These are phyloP conservation scores for Biscogniauxia marginata DNA, from an alignment of 2,329 filamentous ascomycete genomes.

Conservation along the genomic window DNA sequence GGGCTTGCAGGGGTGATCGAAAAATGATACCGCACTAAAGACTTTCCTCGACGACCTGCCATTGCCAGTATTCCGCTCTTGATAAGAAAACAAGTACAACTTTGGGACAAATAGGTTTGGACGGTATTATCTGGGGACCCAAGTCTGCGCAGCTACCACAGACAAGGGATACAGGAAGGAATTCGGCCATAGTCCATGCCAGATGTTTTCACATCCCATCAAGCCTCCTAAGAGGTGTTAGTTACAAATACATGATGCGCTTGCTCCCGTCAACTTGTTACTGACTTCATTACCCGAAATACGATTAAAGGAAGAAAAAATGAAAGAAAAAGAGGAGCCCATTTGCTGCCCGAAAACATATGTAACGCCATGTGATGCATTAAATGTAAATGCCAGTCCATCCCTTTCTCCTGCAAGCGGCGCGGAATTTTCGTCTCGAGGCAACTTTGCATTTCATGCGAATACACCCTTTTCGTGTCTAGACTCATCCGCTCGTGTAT, in stretches of 20 bases:
- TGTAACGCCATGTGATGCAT: constrained; percentile 23
- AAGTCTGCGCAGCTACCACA: not conserved
- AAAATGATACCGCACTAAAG: constrained; percentile 9
- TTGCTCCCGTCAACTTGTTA: not conserved
- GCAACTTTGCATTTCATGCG: not conserved
- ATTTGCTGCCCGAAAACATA: constrained; percentile 4
- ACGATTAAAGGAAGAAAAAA: not conserved
- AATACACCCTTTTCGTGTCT: constrained; percentile 6
- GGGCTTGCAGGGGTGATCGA: constrained; percentile 10
- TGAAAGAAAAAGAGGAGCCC: not conserved
- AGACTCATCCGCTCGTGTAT: not conserved
- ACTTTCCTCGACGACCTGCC: constrained; percentile 5
- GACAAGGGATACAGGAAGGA: not conserved
- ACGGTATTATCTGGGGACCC: not conserved
- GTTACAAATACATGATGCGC: not conserved
- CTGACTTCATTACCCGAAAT: not conserved
- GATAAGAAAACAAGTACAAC: constrained; percentile 4
- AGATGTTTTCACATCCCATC: not conserved
- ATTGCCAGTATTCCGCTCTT: constrained; percentile 11
- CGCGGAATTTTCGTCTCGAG: not conserved
- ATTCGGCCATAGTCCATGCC: not conserved
- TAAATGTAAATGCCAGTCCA: constrained; percentile 20
- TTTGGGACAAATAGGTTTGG: not conserved
- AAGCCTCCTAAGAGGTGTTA: not conserved
- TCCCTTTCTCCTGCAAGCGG: constrained; percentile 5